Evolutionary conservation across 805 yeast genomes (phyloP), one percentile per base, ranked within the genome.

Genomic region (Hanseniaspora hatyaiensis): DNA sequence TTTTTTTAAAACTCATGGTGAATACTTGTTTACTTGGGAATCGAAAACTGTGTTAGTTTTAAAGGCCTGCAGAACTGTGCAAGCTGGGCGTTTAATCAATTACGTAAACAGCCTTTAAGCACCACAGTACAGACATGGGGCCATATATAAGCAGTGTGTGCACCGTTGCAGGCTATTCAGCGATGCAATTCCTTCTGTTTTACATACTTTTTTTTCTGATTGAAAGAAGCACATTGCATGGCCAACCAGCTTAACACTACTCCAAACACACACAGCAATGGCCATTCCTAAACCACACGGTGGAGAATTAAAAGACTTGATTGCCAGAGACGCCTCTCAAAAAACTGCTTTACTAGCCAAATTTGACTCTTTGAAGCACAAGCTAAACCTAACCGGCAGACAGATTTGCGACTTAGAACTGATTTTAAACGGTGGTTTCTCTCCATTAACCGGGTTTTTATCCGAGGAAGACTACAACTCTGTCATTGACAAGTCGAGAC

Each of bases 331-430:
- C 63, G 74, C 77, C 29, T 62, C 75, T 33, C 76, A 73, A 54
- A 78, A 73, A 55, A 61, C 60, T 5, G 68, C 72, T 45, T 70
- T 88, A 36, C 58, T 80, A 37, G 59, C 67, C 23, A 92, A 86
- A 65, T 73, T 80, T 16, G 66, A 69, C 28, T 57, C 65, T 32
- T 55, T 69, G 16, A 64, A 69, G 18, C 60, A 66, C 40, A 54
- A 68, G 24, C 57, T 60, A 59, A 52, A 51, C 16, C 71, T 88
- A 54, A 80, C 94, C 29, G 89, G 78, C 53, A 81, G 97, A 63
- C 96, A 88, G 64, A 70, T 88, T 49, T 88, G 97, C 66, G 97
- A 88, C 65, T 68, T 89, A 59, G 97, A 88, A 68, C 72, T 89
- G 64, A 84, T 88, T 60, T 68, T 89, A 52, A 82, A 82, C 58